These are phyloP conservation scores for Dunaliella primolecta DNA, from an alignment of 139 green algal genomes.

Conservation along the genomic window DNA sequence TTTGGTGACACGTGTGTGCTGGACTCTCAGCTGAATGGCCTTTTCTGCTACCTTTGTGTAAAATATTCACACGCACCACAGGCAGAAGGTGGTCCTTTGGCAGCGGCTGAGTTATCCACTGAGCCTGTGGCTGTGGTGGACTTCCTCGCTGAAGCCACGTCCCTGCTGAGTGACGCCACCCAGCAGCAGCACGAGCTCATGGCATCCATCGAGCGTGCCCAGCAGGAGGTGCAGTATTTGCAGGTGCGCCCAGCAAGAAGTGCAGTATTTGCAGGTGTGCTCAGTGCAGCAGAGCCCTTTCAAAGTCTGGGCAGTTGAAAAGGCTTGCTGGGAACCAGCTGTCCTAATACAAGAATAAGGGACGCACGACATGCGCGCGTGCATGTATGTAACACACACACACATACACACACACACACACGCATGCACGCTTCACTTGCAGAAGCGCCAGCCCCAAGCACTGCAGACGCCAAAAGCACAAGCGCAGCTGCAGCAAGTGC, in stretches of 20 bases:
- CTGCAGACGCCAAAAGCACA: constrained; percentile 1
- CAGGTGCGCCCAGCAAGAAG: neutral
- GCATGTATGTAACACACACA: too few species aligned
- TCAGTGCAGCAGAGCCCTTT: too few species aligned
- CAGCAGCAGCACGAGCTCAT: constrained; percentile 21
- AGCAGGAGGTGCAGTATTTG: constrained; percentile 15
- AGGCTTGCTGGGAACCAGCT: too few species aligned
- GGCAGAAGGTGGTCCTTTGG: constrained; percentile 1
- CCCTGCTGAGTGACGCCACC: constrained; percentile 20
- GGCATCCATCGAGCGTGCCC: constrained; percentile 1
- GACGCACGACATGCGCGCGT: too few species aligned
- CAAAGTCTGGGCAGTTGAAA: too few species aligned
- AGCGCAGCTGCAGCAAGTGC: constrained; percentile 23
- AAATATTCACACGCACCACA: too few species aligned
- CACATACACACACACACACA: neutral
- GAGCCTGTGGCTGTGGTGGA: constrained; percentile 25
- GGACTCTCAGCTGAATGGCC: too few species aligned
- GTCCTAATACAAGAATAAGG: too few species aligned
- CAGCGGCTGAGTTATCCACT: constrained; percentile 18
- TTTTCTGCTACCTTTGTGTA: too few species aligned
- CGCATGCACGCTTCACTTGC: neutral
- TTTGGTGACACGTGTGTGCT: too few species aligned
- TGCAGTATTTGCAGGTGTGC: neutral
- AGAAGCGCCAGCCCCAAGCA: neutral
- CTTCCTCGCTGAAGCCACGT: constrained; percentile 23